Percentiles rank a stretch among this genome's conserved stretches.
Conservation (phyloP, 768 basidiomycete species). For the Auricularia cornea region DNA sequence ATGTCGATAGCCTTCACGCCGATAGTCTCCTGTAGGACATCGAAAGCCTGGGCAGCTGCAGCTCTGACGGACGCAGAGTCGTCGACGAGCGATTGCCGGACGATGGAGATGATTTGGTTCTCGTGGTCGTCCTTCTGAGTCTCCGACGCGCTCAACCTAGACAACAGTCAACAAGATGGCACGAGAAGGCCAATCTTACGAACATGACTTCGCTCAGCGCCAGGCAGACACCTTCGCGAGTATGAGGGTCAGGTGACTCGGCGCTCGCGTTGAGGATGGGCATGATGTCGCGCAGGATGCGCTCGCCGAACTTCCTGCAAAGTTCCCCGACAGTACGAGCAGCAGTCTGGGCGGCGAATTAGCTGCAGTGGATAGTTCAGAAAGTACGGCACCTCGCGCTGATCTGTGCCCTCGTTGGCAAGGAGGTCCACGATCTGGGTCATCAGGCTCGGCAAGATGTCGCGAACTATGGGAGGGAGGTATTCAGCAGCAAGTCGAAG, state of each 20-base stretch:
- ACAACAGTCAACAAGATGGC: too few species aligned
- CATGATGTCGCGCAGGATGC: slow-evolving; percentile 76
- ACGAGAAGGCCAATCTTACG: slow-evolving; percentile 18
- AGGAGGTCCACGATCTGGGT: slow-evolving; percentile 69
- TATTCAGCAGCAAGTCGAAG: not conserved
- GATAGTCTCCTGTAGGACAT: slow-evolving; percentile 84
- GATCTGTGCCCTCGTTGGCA: slow-evolving; percentile 72
- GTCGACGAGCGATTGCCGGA: slow-evolving; percentile 81
- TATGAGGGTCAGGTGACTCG: slow-evolving; percentile 51
- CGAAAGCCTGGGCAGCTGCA: slow-evolving; percentile 85
- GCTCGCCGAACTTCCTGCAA: slow-evolving; percentile 93
- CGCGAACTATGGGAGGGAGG: slow-evolving; percentile 49
- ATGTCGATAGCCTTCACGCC: slow-evolving; percentile 90
- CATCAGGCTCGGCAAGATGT: slow-evolving; percentile 82
- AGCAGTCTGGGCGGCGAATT: slow-evolving; percentile 53
- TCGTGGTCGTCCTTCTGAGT: slow-evolving; percentile 81
- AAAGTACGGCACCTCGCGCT: slow-evolving; percentile 65
- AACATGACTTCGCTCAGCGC: slow-evolving; percentile 85
- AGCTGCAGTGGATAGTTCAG: not conserved
- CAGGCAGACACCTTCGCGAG: slow-evolving; percentile 77
- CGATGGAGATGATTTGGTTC: slow-evolving; percentile 77
- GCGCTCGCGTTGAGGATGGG: slow-evolving; percentile 59
- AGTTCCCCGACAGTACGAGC: slow-evolving; percentile 78
- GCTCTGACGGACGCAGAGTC: slow-evolving; percentile 76
- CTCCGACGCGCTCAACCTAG: slow-evolving; percentile 79